Evolutionary conservation across 352 stramenopile genomes (phyloP), one percentile per base, ranked within the genome.

Genomic region (Globisporangium recalcitrans): DNA sequence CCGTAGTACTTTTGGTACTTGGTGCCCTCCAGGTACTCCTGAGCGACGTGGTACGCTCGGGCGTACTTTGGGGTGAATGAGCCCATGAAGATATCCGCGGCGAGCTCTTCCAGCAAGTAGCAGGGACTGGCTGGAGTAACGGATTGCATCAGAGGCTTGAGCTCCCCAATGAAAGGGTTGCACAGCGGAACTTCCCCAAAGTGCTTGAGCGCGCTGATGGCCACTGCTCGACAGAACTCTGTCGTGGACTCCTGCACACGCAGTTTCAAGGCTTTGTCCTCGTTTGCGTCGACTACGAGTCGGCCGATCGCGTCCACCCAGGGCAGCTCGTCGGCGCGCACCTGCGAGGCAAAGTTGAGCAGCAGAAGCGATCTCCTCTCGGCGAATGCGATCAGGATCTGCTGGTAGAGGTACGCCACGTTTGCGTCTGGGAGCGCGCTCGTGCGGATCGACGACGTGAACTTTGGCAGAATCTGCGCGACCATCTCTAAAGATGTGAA

Each of bases 81-180:
- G 19, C 66, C 66, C 53, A 66, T 59, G 51, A 69, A 72, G 54
- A 69, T 72, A 38, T 69, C 66, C 1, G 57, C 62, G 3, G 62
- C 62, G n/a, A 72, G 27, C 36, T 60, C 57, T 66, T 69, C 52
- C 44, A 69, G 27, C 16, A 69, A 26, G 1, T 16, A 27, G 38
- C 66, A 72, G 11, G 36, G 36, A 5, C 16, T 2, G 6, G 59
- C 4, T 13, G 52, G 44, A 7, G 11, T n/a, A 1, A 58, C 52
- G 1, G 32, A 26, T n/a, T 34, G 7, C 14, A 69, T 51, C 7
- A 69, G 52, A 26, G 38, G 29, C 2, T 48, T 27, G 0, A 57
- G 53, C 46, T 72, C 66, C 0, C 44, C 36, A 24, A 64, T 47
- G 52, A 72, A 72, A 58, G 53, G 22, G 21, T 69, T 59, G 31